Conservation (phyloP, 1,284 basidiomycete genomes). For the Ceratobasidium theobromae region DNA sequence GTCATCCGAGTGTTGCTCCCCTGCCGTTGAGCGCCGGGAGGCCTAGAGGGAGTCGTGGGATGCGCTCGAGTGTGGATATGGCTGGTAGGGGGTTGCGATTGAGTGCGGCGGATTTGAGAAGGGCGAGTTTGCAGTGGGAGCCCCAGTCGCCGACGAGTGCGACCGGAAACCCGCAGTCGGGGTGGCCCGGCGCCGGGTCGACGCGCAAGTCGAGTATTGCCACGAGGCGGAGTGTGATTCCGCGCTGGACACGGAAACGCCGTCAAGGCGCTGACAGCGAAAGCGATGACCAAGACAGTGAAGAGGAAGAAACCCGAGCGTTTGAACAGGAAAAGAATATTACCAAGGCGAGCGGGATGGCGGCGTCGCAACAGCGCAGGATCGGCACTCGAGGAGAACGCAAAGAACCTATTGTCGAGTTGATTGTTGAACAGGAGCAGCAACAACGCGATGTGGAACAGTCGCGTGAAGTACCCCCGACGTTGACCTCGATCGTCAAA, state of each 20-base stretch:
- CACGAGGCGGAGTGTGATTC: not conserved
- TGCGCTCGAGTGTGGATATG: constrained; percentile 21
- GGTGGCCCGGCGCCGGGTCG: not conserved
- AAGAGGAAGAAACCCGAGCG: constrained; percentile 47
- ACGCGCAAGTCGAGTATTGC: not conserved
- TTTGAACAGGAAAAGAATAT: constrained; percentile 50
- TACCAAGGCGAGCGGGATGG: constrained; percentile 46
- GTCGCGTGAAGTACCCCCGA: constrained; percentile 36
- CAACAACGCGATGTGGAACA: constrained; percentile 34
- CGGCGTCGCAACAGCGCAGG: constrained; percentile 36
- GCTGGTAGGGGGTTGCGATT: not conserved
- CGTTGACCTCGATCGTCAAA: constrained; percentile 55
- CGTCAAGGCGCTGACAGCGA: constrained; percentile 17
- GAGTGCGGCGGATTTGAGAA: not conserved
- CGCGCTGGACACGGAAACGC: not conserved
- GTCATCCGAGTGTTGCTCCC: constrained; percentile 17
- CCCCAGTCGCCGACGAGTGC: constrained; percentile 31
- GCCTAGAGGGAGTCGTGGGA: too few species aligned
- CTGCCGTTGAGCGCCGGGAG: constrained; percentile 11
- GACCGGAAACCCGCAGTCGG: not conserved
- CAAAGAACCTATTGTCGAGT: constrained; percentile 12
- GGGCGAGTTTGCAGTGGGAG: constrained; percentile 34
- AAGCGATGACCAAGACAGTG: constrained; percentile 32
- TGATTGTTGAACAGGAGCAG: constrained; percentile 35
- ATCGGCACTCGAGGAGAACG: not conserved